Base-by-base conservation (phyloP, 306 rosid genomes). In the Lathyrus sativus region DNA sequence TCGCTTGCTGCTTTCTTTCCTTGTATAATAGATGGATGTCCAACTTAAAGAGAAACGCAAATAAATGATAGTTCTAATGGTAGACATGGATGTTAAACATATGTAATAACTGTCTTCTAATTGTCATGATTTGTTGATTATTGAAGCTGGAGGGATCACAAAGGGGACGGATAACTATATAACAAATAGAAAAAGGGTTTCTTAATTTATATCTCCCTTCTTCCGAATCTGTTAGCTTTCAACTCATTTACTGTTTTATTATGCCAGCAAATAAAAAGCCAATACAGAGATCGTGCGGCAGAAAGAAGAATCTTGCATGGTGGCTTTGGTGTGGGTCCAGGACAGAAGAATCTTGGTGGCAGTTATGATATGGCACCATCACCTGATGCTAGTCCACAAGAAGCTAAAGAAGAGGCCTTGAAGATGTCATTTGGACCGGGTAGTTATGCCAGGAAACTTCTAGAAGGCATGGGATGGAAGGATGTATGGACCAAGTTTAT, bases 281-380 rank as follows among this genome's bases (percentile, higher is more conserved):
- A 24, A 54, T 92, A 85, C 61, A 88, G 91, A 79, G 98, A 92
- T 63, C 83, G 96, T 31, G 96, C 96, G 18, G 88, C 96, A 0
- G 98, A 90, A 78, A 92, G 98, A 78, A 85, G 98, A 80, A 79
- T 48, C 62, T 81, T 87, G 87, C 91, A 90, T 55, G 96, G 96
- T 42, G 85, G 86, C 69, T 92, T 81, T 8, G 87, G 93, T 18
- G 85, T 85, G 74, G 91, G 89, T 73, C 96, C 95, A 5, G 98
- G 98, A 73, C 96, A 92, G 75, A 89, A 89, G 82, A 85, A 75
- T 74, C 31, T 74, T 1, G 45, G 11, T 1, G 43, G 14, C 2
- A 55, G 66, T 43, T 69, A 69, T 60, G 86, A 86, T 67, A 39
- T 12, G 29, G 51, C 72, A 38, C 62, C 76, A 58, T 69, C 96